Conservation (phyloP, 805 yeast species). For the Wickerhamiella parazyma region DNA sequence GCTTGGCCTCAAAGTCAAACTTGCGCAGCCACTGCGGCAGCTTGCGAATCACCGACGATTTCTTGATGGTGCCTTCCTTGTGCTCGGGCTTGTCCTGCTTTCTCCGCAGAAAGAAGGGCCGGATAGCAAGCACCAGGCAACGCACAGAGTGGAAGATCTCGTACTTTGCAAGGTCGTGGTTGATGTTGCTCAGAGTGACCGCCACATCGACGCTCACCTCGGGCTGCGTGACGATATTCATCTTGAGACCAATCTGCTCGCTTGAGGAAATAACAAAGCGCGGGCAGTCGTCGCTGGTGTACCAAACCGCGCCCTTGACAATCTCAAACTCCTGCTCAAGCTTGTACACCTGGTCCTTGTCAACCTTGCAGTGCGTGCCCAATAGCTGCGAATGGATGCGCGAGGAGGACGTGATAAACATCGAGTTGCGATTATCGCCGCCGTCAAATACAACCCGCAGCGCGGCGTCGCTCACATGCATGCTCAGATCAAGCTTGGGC, state of each 20-base stretch:
- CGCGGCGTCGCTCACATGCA: conserved; percentile 17
- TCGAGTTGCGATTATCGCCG: conserved; percentile 13
- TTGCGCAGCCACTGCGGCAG: conserved; percentile 18
- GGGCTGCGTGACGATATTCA: conserved; percentile 22
- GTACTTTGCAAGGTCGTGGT: conserved; percentile 21
- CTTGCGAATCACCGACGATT: conserved; percentile 12
- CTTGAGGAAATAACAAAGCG: conserved; percentile 21
- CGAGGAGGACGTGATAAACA: conserved; percentile 26
- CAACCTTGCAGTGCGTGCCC: not conserved
- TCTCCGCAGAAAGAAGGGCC: not conserved
- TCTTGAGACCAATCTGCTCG: conserved; percentile 17
- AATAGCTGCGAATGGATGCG: conserved; percentile 21
- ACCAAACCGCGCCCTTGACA: conserved; percentile 18
- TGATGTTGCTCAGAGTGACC: conserved; percentile 19
- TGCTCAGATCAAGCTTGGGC: conserved; percentile 15
- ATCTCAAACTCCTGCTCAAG: conserved; percentile 14
- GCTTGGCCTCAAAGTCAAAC: conserved; percentile 7
- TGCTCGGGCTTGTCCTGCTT: not conserved
- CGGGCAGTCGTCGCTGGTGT: conserved; percentile 20
- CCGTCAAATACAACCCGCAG: conserved; percentile 17
- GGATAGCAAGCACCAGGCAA: conserved; percentile 10
- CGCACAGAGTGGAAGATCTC: conserved; percentile 26
- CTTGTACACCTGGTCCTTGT: conserved; percentile 9
- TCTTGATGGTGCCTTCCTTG: not conserved
- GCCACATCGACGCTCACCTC: conserved; percentile 18